Base-by-base conservation (phyloP, 495 filamentous ascomycete genomes). In the Xylaria longipes region DNA sequence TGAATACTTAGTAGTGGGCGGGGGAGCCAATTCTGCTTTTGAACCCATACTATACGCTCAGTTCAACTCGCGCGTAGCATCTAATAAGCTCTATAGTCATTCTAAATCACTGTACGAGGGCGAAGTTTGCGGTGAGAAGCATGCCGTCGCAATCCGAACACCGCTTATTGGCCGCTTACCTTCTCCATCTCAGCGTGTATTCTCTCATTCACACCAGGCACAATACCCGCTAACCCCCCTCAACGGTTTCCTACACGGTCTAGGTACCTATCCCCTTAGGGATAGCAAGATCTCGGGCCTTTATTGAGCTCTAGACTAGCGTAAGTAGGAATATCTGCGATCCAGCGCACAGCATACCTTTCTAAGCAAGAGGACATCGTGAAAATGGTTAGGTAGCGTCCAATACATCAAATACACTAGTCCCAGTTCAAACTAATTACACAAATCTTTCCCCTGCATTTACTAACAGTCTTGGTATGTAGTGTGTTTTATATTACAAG, bases 401-500 rank as follows among this genome's bases (percentile, higher is more conserved):
- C 57, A 37, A 37, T 6, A 60, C 20, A 9, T n/a, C 57, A 60
- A 58, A 11, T 37, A 37, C 15, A 60, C 57, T 60, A 60, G 33
- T 60, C 29, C 29, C 57, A n/a, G 3, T 60, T 35, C 31, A 60
- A 39, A 31, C 7, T 1, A 35, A 60, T 37, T 35, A 60, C 31
- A 60, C 22, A n/a, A 22, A 20, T 3, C 3, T 5, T 37, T 37
- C 33, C 57, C 57, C 57, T 60, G 57, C 8, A 60, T 35, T 60
- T 37, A 22, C 3, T 20, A 35, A 54, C 52, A 62, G 14, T 43
- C 31, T 27, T 2, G 1, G 11, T 50, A 65, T 25, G 41, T 45
- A 63, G 14, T 1, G 35, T 61, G 41, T 1, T 41, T 37, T 45
- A 63, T 45, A 46, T 65, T 46, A 46, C 62, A 46, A 63, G 62